A percentile compares a stretch with the other conserved stretches of the same genome.
These are phyloP conservation scores for Coelastrella sp. DNA, from an alignment of 139 green algal species.

Conservation along the genomic window DNA sequence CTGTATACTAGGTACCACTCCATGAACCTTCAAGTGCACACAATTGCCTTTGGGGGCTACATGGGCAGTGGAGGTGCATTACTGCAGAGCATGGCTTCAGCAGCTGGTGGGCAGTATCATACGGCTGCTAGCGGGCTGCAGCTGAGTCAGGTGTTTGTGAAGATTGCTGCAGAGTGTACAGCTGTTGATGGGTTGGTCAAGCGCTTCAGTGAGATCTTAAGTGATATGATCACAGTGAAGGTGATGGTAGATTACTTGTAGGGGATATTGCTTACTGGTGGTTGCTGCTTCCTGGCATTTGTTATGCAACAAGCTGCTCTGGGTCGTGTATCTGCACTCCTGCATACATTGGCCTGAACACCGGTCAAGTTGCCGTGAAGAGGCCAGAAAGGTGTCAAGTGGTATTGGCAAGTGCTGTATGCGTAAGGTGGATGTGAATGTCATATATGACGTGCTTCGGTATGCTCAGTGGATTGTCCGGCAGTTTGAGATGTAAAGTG, in stretches of 20 bases:
- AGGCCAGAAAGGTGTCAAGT: no score
- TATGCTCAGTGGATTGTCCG: no score
- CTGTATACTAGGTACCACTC: not conserved
- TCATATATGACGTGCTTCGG: no score
- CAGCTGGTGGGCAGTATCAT: conserved; percentile 52
- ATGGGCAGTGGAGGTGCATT: not conserved
- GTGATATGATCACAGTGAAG: conserved; percentile 54
- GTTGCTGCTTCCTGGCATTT: no score
- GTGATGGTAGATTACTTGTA: conserved; percentile 62
- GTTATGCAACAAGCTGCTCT: no score
- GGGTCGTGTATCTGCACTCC: no score
- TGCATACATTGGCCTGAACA: no score
- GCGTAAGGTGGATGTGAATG: no score
- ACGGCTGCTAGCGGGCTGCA: conserved; percentile 46
- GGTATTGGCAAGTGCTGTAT: no score
- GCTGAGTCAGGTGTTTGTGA: conserved; percentile 42
- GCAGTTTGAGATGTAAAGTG: no score
- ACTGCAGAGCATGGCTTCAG: conserved; percentile 51
- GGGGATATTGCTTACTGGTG: no score
- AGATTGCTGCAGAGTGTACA: conserved; percentile 52
- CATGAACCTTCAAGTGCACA: conserved; percentile 59
- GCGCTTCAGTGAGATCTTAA: conserved; percentile 56
- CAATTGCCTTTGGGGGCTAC: conserved; percentile 54
- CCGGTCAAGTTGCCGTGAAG: no score
- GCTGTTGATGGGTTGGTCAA: conserved; percentile 57